These are phyloP conservation scores for Lachancea cidri DNA, from an alignment of 805 yeast genomes.

Conservation along the genomic window DNA sequence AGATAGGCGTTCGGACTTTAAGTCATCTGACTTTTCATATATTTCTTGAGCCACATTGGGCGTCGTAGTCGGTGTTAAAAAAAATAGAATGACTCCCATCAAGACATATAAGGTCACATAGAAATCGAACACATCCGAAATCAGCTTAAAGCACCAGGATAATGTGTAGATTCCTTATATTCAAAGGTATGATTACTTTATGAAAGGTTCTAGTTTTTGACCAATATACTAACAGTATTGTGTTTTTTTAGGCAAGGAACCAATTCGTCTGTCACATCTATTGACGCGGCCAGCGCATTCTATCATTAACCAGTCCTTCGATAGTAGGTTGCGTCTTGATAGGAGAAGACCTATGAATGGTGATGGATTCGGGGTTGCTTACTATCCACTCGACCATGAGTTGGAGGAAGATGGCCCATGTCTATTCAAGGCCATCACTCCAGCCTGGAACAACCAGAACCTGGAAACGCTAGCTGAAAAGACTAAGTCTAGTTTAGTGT, in stretches of 20 bases:
- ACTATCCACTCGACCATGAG: slow-evolving; percentile 62
- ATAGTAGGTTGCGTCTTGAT: slow-evolving; percentile 81
- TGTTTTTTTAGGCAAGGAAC: slow-evolving; percentile 86
- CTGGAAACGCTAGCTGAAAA: slow-evolving; percentile 80
- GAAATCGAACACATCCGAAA: too few species aligned
- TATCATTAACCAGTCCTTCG: slow-evolving; percentile 93
- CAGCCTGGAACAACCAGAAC: slow-evolving; percentile 96
- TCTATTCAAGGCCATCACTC: slow-evolving; percentile 90
- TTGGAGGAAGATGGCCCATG: slow-evolving; percentile 71
- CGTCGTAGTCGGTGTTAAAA: neutral
- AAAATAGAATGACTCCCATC: neutral
- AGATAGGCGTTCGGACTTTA: neutral
- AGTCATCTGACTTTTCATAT: neutral
- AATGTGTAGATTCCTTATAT: slow-evolving; percentile 92
- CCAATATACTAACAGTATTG: slow-evolving; percentile 28
- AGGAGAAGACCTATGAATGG: slow-evolving; percentile 92
- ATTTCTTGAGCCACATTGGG: neutral
- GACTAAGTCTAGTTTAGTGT: slow-evolving; percentile 77
- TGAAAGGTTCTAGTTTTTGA: neutral
- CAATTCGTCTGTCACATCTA: slow-evolving; percentile 77
- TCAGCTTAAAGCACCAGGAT: neutral
- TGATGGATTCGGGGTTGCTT: slow-evolving; percentile 97
- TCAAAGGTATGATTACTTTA: slow-evolving; percentile 43
- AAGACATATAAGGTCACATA: neutral
- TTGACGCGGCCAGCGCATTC: slow-evolving; percentile 95